Base-by-base conservation (phyloP, 768 basidiomycete species). In the Tylopilus plumbeoviolaceoides region DNA sequence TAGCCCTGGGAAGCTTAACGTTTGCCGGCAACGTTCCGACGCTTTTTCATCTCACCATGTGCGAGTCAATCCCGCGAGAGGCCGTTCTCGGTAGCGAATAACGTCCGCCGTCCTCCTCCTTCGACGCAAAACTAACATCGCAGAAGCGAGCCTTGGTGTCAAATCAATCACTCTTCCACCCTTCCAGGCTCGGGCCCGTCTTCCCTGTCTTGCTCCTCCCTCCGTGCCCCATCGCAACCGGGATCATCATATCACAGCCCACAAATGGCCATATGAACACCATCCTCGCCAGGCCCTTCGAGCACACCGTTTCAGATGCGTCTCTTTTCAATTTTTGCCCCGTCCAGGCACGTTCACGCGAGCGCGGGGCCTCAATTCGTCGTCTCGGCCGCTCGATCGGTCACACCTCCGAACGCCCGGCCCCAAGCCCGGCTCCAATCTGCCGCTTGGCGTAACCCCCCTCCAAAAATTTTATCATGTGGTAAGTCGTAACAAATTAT, bases 71-170 rank as follows among this genome's bases (percentile, higher is more conserved):
- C 59, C 66, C 56, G 63, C 62, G 69, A 68, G 69, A 62, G 60
- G 50, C 60, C 58, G 30, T 61, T 63, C 45, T 70, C 70, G 70
- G 70, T 64, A 71, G 71, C 72, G 71, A 72, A 70, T 57, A 68
- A 53, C 63, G 60, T 52, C 65, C 68, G 54, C 7, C 38, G 25
- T n/a, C 1, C 31, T n/a, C 8, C 28, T 47, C 31, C 17, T 51
- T 47, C 25, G 25, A 18, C 25, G n/a, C 36, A 48, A 28, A n/a
- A 36, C 33, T 25, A 61, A 66, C 4, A n/a, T n/a, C 64, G 47
- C 53, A 47, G 64, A 66, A 64, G 64, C 59, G 50, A 51, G 12
- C 38, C 30, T 31, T 20, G 47, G 14, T 51, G 50, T 55, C 57
- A 54, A 20, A 57, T 51, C 43, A 40, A 48, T 53, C 44, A 50